Evolutionary conservation across 768 basidiomycete genomes (phyloP).

Genomic region (Serendipita sp.): DNA sequence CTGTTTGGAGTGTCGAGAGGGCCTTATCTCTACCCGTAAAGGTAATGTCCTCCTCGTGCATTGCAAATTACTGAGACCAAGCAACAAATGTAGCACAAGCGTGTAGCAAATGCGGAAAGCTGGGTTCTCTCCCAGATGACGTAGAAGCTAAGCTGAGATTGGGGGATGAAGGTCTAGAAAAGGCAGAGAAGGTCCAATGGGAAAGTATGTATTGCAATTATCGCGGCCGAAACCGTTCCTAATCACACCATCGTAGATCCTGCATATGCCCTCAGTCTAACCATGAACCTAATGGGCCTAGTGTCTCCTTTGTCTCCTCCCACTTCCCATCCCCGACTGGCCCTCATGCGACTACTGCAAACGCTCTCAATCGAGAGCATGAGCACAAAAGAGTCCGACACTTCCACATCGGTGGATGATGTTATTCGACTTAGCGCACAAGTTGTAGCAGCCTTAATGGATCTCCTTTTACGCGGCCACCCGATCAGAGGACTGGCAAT

Average conservation of each 20-base stretch:
- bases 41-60: neutral
- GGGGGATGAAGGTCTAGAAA: slow-evolving; percentile 59
- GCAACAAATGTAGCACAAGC: neutral
- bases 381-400: slow-evolving; percentile 21
- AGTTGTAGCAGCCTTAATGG: slow-evolving; percentile 34
- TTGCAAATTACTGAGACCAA: neutral
- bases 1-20: slow-evolving; percentile 36
- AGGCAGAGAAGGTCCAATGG: slow-evolving; percentile 46
- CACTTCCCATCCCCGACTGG: slow-evolving; percentile 62
- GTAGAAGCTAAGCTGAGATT: slow-evolving; percentile 49
- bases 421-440: slow-evolving; percentile 41
- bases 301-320: slow-evolving; percentile 44
- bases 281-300: slow-evolving; percentile 48
- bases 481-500: slow-evolving; percentile 60
- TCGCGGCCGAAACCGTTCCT: neutral
- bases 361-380: slow-evolving; percentile 41
- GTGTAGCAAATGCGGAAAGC: slow-evolving; percentile 40
- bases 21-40: neutral
- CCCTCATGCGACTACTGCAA: slow-evolving; percentile 52
- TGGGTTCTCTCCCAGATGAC: slow-evolving; percentile 32
- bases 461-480: slow-evolving; percentile 46
- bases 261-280: slow-evolving; percentile 38
- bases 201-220: slow-evolving; percentile 26
- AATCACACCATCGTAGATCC: slow-evolving; percentile 29
- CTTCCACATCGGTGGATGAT: slow-evolving; percentile 32